Percentiles rank a stretch among this genome's conserved stretches.
These are phyloP conservation scores for Lactarius tabidus DNA, from an alignment of 768 basidiomycete genomes.

Conservation along the genomic window DNA sequence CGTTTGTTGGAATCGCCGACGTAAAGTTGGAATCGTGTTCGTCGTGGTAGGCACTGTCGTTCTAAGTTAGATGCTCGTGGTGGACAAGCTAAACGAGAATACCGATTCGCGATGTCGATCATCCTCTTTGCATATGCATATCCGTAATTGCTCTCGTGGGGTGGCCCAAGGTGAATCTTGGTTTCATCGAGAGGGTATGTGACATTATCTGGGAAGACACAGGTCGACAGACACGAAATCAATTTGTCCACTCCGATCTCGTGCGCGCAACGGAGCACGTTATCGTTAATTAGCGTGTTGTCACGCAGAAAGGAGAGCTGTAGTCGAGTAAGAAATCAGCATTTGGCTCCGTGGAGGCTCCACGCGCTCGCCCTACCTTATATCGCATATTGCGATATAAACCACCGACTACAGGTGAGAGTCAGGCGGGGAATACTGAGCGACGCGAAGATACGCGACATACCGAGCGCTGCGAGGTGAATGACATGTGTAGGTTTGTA, in stretches of 20 bases:
- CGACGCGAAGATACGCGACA: slow-evolving; percentile 27
- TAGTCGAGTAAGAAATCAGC: neutral
- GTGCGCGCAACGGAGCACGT: slow-evolving; percentile 76
- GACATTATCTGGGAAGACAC: slow-evolving; percentile 96
- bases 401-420: slow-evolving; percentile 65
- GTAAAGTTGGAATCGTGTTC: slow-evolving; percentile 95
- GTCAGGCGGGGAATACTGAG: neutral
- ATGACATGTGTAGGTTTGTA: slow-evolving; percentile 96
- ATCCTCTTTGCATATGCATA: slow-evolving; percentile 95
- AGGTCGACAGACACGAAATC: slow-evolving; percentile 94
- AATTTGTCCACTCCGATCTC: slow-evolving; percentile 66
- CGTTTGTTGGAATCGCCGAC: slow-evolving; percentile 93
- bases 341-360: neutral
- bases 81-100: slow-evolving; percentile 29
- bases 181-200: slow-evolving; percentile 89
- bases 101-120: slow-evolving; percentile 96
- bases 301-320: slow-evolving; percentile 91
- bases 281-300: slow-evolving; percentile 94
- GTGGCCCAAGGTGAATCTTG: slow-evolving; percentile 89
- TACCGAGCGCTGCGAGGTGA: slow-evolving; percentile 90
- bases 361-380: slow-evolving; percentile 50
- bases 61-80: neutral
- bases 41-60: slow-evolving; percentile 84
- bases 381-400: slow-evolving; percentile 95
- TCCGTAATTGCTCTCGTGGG: slow-evolving; percentile 93